Evolutionary conservation across 1,284 basidiomycete species (phyloP), one percentile per base, ranked within the genome.

Genomic region (Sanghuangporus sanghuang): DNA sequence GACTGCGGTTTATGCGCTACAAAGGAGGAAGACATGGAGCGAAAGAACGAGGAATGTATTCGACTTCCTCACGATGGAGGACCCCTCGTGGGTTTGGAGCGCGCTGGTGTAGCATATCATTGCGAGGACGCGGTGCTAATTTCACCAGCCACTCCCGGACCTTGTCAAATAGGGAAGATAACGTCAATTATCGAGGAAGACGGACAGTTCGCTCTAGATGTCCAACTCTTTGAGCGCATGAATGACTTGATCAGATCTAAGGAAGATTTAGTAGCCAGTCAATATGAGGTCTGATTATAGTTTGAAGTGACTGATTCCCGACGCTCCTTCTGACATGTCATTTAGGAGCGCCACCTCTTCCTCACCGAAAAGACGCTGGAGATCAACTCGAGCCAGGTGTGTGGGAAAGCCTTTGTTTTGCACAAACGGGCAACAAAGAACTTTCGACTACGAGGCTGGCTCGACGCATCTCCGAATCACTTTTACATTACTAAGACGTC

Each of bases 401-500:
- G 87, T 40, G 75, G 74, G 3, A 73, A 78, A 2, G 81, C 84
- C 59, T 79, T 76, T 58, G 85, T 86, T 9, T 70, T 80, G 16
- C 77, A 81, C 32, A 68, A 66, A 16, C 67, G 72, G 9, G 56
- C 71, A 14, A 67, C 73, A n/a, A 57, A 60, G 5, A 60, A 64
- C 62, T 50, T 64, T 1, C 72, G 78, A 23, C 66, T 81, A 8
- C 70, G 77, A 4, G 67, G 72, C 0, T 90, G 86, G 86, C 70
- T 85, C 0, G 64, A 73, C 2, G 67, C 76, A 6, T 86, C 85
- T 0, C 79, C 83, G 0, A 71, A 77, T 27, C 82, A 86, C 65
- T 90, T 87, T 71, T 88, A 81, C 64, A 71, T 82, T 57, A 68
- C 71, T 18, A 87, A 81, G 66, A 67, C 65, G 2, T 84, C 87